phyloP scores from a whole-genome alignment of 805 yeast genomes.

The Metschnikowia hibisci region DNA sequence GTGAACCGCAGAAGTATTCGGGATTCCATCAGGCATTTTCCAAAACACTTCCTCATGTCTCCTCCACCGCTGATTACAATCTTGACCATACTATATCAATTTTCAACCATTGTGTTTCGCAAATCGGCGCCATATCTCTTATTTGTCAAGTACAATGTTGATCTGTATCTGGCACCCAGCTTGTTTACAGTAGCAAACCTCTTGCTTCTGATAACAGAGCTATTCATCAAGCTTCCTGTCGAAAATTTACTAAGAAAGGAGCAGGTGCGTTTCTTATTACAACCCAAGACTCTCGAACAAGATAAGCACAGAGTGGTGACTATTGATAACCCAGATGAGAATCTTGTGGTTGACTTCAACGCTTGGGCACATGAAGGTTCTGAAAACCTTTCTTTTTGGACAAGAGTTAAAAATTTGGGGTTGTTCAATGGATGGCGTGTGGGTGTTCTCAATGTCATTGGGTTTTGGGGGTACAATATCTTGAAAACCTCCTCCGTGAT shows the following conservation, averaged over 20 bases:
- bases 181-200: constrained; percentile 58
- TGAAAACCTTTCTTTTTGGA: constrained; percentile 28
- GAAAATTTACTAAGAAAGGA: constrained; percentile 84
- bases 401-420: constrained; percentile 28
- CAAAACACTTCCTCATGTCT: constrained; percentile 48
- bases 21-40: constrained; percentile 58
- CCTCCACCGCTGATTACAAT: constrained; percentile 46
- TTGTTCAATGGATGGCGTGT: constrained; percentile 90
- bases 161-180: constrained; percentile 58
- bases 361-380: constrained; percentile 12
- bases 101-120: constrained; percentile 56
- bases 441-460: constrained; percentile 72
- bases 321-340: constrained; percentile 40
- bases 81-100: constrained; percentile 57
- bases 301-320: constrained; percentile 40
- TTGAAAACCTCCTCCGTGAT: constrained; percentile 41
- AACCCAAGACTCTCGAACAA: constrained; percentile 29
- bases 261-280: constrained; percentile 63
- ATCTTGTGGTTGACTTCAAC: constrained; percentile 51
- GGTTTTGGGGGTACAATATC: constrained; percentile 76
- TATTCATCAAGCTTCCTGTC: constrained; percentile 76
- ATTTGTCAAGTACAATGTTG: constrained; percentile 59
- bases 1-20: constrained; percentile 62
- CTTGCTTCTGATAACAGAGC: constrained; percentile 58
- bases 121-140: constrained; percentile 64